phyloP scores from a whole-genome alignment of 768 basidiomycete species.

The Xanthoconium stramineum region DNA sequence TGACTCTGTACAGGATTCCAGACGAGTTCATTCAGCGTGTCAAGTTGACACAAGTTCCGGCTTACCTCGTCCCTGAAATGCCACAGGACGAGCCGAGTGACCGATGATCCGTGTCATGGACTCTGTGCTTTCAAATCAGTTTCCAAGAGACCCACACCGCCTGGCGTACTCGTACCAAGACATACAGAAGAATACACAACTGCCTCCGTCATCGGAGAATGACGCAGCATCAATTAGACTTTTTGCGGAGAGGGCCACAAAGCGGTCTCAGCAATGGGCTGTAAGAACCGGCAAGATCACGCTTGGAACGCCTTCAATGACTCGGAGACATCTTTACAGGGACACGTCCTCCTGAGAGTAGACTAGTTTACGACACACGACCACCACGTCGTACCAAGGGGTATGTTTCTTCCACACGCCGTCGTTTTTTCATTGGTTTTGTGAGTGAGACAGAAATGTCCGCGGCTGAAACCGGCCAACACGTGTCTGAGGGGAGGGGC shows the following conservation, averaged over 20 bases:
- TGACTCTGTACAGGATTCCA: not conserved
- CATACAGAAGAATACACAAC: not conserved
- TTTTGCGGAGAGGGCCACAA: slow-evolving; percentile 5
- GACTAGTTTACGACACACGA: slow-evolving; percentile 1
- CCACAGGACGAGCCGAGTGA: not conserved
- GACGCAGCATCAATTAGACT: not conserved
- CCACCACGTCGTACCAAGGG: not conserved
- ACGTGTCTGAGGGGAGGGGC: not conserved
- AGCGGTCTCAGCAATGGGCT: not conserved
- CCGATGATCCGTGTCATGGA: slow-evolving; percentile 12
- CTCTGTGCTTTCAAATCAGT: not conserved
- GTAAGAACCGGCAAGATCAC: too few relatives aligned
- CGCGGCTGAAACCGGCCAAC: slow-evolving; percentile 9
- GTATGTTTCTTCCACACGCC: slow-evolving; percentile 5
- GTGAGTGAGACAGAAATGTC: slow-evolving; percentile 2
- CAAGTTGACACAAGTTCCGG: not conserved
- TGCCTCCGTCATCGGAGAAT: not conserved
- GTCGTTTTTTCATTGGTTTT: not conserved
- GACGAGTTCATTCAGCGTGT: not conserved
- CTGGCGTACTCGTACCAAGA: not conserved
- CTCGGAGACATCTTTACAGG: not conserved
- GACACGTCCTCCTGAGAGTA: not conserved
- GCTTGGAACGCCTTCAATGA: too few relatives aligned
- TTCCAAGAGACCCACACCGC: not conserved
- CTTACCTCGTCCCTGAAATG: not conserved